Base-by-base conservation (phyloP, 2,329 filamentous ascomycete genomes). In the Fusarium algeriense region DNA sequence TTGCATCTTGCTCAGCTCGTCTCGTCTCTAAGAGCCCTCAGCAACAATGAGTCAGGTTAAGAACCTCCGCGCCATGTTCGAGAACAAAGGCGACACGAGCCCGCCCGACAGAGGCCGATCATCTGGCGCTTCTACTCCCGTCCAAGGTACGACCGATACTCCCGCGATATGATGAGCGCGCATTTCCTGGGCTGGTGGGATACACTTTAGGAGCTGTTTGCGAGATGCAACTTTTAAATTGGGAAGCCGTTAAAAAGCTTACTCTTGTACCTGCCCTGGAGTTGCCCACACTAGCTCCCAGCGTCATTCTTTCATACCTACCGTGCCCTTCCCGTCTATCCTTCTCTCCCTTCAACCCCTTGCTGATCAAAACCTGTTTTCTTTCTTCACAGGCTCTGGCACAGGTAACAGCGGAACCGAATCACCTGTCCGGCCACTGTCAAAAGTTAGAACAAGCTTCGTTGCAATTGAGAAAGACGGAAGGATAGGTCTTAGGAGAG, bases 21-120 rank as follows among this genome's bases (percentile, higher is more conserved):
- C 58, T 53, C 57, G 56, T 49, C 48, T 57, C 58, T 37, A 53
- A 62, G 66, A 64, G 48, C 61, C 67, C 68, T 68, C 80, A 75
- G 81, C 81, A 81, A 83, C 80, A 77, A 90, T 90, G 88, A 90
- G 90, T 78, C 90, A 88, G 77, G 91, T 93, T 77, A 91, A 87
- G 83, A 93, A 92, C 83, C 88, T 95, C 73, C 87, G 91, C 76
- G 92, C 92, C 78, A 93, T 93, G 87, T 94, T 94, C 80, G 92
- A 95, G 85, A 89, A 90, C 79, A 92, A 89, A 81, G 88, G 87
- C 79, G 88, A 89, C 73, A 84, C 85, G 63, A 91, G 88, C 75
- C 87, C 90, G 71, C 89, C 90, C 19, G 91, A 92, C 70, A 86
- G 92, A 83, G 92, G 92, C 67, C 87, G 92, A 80, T 92, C 90